phyloP scores from a whole-genome alignment of 2,329 filamentous ascomycete genomes.

The Beauveria rudraprayagi region DNA sequence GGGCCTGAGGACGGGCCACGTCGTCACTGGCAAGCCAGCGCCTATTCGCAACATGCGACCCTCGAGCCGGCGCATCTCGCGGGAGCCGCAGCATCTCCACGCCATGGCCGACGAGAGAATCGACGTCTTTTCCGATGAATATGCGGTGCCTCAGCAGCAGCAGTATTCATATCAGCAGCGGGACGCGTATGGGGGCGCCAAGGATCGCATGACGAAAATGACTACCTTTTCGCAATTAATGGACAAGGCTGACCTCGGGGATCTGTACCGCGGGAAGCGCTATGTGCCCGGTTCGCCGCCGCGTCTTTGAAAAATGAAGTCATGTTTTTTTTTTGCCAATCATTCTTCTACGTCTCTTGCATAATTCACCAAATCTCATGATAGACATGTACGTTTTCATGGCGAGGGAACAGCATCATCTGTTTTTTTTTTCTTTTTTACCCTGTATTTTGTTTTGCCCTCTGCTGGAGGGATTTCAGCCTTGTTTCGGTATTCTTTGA shows the following conservation, averaged over 20 bases:
- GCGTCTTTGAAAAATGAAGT: slow-evolving; percentile 17
- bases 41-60: slow-evolving; percentile 9
- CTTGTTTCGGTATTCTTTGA: not conserved
- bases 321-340: not conserved
- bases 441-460: not conserved
- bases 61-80: slow-evolving; percentile 9
- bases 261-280: slow-evolving; percentile 32
- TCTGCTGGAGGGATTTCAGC: not conserved
- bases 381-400: not conserved
- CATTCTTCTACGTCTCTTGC: not conserved
- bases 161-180: not conserved
- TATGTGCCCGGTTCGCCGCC: slow-evolving; percentile 34
- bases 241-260: slow-evolving; percentile 37
- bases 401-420: not conserved
- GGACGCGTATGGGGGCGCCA: not conserved
- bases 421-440: not conserved
- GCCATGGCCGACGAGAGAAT: not conserved
- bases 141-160: not conserved
- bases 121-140: not conserved
- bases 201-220: slow-evolving; percentile 29
- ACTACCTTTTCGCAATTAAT: slow-evolving; percentile 49
- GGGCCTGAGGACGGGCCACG: slow-evolving; percentile 5
- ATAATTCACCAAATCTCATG: not conserved
- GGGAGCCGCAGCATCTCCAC: not conserved
- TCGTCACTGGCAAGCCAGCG: slow-evolving; percentile 8